phyloP scores from a whole-genome alignment of 1,284 basidiomycete species.

The Tilletia indica region DNA sequence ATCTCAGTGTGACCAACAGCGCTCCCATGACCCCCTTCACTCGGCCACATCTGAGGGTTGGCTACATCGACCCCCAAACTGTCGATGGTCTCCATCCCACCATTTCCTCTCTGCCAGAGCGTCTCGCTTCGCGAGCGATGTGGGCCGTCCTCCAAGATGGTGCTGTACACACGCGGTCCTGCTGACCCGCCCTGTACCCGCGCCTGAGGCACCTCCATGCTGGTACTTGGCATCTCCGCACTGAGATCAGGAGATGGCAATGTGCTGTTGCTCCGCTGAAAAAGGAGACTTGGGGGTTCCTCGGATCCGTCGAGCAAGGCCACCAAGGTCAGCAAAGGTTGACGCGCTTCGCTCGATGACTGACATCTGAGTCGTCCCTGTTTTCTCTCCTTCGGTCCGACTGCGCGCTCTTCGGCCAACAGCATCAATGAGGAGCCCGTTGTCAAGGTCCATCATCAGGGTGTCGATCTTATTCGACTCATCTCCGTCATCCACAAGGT shows the following conservation, averaged over 20 bases:
- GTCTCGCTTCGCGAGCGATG: slow-evolving; percentile 4
- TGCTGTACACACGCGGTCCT: slow-evolving; percentile 11
- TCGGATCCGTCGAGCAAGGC: background rate
- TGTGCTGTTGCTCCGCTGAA: too few relatives aligned
- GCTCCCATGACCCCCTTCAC: slow-evolving; percentile 2
- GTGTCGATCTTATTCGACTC: background rate
- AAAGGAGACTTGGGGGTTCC: background rate
- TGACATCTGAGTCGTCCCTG: too few relatives aligned
- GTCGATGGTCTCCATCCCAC: background rate
- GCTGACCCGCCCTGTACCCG: background rate
- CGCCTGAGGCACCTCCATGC: background rate
- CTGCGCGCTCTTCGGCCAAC: background rate
- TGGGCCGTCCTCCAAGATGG: slow-evolving; percentile 10
- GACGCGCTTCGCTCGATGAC: background rate
- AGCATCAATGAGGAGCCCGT: slow-evolving; percentile 6
- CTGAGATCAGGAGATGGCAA: background rate
- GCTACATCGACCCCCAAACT: too few relatives aligned
- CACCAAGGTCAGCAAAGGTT: background rate
- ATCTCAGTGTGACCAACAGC: background rate
- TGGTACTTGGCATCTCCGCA: background rate
- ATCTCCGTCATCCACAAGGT: slow-evolving; percentile 9
- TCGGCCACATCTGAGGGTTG: background rate
- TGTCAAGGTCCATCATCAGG: slow-evolving; percentile 13
- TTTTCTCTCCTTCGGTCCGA: too few relatives aligned
- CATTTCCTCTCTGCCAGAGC: background rate